A percentile compares a stretch with the other conserved stretches of the same genome.
These are phyloP conservation scores for Fusarium pseudonygamai DNA, from an alignment of 2,329 filamentous ascomycete species.

Conservation along the genomic window DNA sequence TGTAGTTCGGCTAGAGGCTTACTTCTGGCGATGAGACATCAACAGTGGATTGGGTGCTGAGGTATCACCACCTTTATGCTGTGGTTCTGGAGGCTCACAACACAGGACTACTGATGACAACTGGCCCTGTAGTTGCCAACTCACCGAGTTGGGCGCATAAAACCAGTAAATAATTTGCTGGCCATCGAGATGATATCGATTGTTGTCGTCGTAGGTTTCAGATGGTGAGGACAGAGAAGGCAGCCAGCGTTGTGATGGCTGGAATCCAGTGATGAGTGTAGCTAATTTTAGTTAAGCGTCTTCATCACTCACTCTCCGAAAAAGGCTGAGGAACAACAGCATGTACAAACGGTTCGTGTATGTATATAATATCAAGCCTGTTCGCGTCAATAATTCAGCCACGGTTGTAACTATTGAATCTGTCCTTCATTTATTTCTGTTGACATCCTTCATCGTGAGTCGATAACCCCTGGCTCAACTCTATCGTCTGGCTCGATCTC, in stretches of 20 bases:
- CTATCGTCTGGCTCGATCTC: neutral
- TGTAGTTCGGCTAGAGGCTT: slow-evolving; percentile 34
- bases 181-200: neutral
- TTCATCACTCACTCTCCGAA: neutral
- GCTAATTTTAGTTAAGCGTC: slow-evolving; percentile 37
- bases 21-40: slow-evolving; percentile 22
- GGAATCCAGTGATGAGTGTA: neutral
- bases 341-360: slow-evolving; percentile 15
- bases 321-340: slow-evolving; percentile 23
- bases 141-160: neutral
- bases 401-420: slow-evolving; percentile 5
- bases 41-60: slow-evolving; percentile 24
- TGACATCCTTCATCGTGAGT: neutral
- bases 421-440: slow-evolving; percentile 3
- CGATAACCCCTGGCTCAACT: neutral
- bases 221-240: slow-evolving; percentile 9
- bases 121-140: slow-evolving; percentile 2
- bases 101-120: slow-evolving; percentile 9
- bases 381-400: slow-evolving; percentile 12
- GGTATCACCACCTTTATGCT: slow-evolving; percentile 30
- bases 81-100: slow-evolving; percentile 28
- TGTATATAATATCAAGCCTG: slow-evolving; percentile 26
- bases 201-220: neutral
- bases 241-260: slow-evolving; percentile 30
- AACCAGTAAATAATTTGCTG: neutral